Percentiles rank a stretch among this genome's conserved stretches.
These are phyloP conservation scores for Rhynchosporium secalis DNA, from an alignment of 2,329 filamentous ascomycete genomes.

Conservation along the genomic window DNA sequence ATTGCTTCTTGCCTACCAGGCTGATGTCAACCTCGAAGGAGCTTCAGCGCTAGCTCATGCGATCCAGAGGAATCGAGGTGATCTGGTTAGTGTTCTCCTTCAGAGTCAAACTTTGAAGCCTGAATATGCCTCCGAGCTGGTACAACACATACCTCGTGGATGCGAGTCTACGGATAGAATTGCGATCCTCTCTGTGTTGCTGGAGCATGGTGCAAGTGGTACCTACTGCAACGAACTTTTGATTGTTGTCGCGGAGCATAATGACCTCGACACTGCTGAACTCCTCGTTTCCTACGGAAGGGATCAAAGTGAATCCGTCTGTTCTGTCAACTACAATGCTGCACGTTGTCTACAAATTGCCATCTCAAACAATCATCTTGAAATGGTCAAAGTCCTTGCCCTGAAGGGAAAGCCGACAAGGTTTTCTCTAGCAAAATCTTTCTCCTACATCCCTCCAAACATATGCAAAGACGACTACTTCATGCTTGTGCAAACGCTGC, in stretches of 20 bases:
- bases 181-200: slow-evolving; percentile 23
- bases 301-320: slow-evolving; percentile 19
- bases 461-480: slow-evolving; percentile 14
- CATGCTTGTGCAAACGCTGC: slow-evolving; percentile 21
- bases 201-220: slow-evolving; percentile 31
- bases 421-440: slow-evolving; percentile 23
- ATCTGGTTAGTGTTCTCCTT: slow-evolving; percentile 23
- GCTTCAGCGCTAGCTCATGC: slow-evolving; percentile 37
- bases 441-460: slow-evolving; percentile 23
- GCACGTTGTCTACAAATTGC: slow-evolving; percentile 29
- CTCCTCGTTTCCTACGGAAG: slow-evolving; percentile 29
- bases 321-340: slow-evolving; percentile 34
- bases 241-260: slow-evolving; percentile 28
- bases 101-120: slow-evolving; percentile 21
- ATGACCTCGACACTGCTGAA: slow-evolving; percentile 30
- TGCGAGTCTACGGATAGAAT: slow-evolving; percentile 18
- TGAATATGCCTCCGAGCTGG: slow-evolving; percentile 25
- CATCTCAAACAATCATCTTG: slow-evolving; percentile 20
- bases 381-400: slow-evolving; percentile 24
- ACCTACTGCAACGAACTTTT: slow-evolving; percentile 30
- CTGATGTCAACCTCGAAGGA: slow-evolving; percentile 56
- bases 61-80: slow-evolving; percentile 29
- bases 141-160: slow-evolving; percentile 16
- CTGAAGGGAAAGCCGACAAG: slow-evolving; percentile 22
- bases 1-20: slow-evolving; percentile 52